phyloP scores from a whole-genome alignment of 1,284 basidiomycete genomes.

The Xerocomus nothofagi region DNA sequence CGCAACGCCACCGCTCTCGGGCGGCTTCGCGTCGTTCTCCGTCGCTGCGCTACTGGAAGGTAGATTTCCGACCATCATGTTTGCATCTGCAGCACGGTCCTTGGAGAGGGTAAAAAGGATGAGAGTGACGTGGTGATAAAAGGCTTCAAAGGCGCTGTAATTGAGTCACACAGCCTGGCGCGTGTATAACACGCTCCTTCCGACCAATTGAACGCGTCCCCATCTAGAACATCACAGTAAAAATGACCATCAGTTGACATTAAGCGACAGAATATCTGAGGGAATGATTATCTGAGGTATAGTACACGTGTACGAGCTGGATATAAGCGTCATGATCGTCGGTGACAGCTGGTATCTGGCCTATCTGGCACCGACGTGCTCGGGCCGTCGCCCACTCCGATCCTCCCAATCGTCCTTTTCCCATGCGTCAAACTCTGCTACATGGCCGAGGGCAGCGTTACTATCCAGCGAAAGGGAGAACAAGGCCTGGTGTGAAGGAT shows the following conservation, averaged over 20 bases:
- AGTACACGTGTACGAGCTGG: conserved; percentile 14
- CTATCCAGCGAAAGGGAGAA: conserved; percentile 5
- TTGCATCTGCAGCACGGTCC: conserved; percentile 8
- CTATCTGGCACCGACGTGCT: conserved; percentile 26
- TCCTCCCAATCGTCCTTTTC: conserved; percentile 61
- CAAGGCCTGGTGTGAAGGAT: conserved; percentile 15
- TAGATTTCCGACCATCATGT: conserved; percentile 24
- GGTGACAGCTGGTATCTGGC: background rate
- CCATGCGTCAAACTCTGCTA: conserved; percentile 42
- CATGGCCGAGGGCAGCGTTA: conserved; percentile 39
- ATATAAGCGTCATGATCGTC: background rate
- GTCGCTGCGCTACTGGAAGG: conserved; percentile 15
- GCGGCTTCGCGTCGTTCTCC: conserved; percentile 8
- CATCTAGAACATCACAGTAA: background rate
- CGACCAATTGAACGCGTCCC: background rate
- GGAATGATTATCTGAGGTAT: conserved; percentile 17
- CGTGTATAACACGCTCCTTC: conserved; percentile 25
- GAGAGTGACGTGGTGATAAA: conserved; percentile 11
- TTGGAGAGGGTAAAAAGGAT: conserved; percentile 1
- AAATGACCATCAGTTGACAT: background rate
- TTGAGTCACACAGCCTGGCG: conserved; percentile 21
- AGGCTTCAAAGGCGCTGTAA: conserved; percentile 6
- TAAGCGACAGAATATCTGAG: background rate
- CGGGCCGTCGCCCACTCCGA: conserved; percentile 45
- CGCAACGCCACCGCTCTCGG: conserved; percentile 8